A percentile compares a stretch with the other conserved stretches of the same genome.
Conservation (phyloP, 768 basidiomycete species). For the Cystofilobasidium capitatum region DNA sequence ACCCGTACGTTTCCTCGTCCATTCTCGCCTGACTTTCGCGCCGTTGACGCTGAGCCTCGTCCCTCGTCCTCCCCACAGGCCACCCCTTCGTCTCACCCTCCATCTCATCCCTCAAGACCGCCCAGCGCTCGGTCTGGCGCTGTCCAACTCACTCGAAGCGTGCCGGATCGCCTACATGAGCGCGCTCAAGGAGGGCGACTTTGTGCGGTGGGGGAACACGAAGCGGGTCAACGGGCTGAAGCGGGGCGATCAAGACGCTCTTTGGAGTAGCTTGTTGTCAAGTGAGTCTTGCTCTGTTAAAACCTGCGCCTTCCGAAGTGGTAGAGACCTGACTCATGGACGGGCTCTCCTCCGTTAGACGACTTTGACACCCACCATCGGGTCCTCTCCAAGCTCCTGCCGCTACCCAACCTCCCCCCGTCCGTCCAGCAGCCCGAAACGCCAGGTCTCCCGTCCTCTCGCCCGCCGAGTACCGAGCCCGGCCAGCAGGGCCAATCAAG, state of each 20-base stretch:
- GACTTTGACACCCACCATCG: conserved; percentile 94
- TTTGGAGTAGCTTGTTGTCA: conserved; percentile 94
- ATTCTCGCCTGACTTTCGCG: conserved; percentile 67
- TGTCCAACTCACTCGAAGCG: conserved; percentile 68
- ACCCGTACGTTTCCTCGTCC: conserved; percentile 35
- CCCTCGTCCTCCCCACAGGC: neutral
- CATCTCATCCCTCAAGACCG: conserved; percentile 46
- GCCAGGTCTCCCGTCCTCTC: conserved; percentile 39
- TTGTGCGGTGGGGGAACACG: conserved; percentile 91
- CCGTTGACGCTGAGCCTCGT: neutral
- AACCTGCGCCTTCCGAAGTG: too few relatives aligned
- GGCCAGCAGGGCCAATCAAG: conserved; percentile 11
- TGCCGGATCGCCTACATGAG: conserved; percentile 94
- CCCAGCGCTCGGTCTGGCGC: conserved; percentile 71
- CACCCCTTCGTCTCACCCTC: conserved; percentile 12
- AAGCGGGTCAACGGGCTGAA: conserved; percentile 83
- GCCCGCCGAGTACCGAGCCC: conserved; percentile 15
- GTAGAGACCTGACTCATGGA: neutral
- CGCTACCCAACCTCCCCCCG: conserved; percentile 46
- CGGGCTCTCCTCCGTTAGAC: conserved; percentile 47
- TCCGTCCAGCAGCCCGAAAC: neutral
- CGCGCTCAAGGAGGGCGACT: conserved; percentile 92
- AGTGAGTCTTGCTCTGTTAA: conserved; percentile 51
- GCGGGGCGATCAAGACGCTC: conserved; percentile 84
- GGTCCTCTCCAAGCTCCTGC: conserved; percentile 84